A percentile compares a stretch with the other conserved stretches of the same genome.
phyloP scores from a whole-genome alignment of 345 rosid species.

The Murraya paniculata region DNA sequence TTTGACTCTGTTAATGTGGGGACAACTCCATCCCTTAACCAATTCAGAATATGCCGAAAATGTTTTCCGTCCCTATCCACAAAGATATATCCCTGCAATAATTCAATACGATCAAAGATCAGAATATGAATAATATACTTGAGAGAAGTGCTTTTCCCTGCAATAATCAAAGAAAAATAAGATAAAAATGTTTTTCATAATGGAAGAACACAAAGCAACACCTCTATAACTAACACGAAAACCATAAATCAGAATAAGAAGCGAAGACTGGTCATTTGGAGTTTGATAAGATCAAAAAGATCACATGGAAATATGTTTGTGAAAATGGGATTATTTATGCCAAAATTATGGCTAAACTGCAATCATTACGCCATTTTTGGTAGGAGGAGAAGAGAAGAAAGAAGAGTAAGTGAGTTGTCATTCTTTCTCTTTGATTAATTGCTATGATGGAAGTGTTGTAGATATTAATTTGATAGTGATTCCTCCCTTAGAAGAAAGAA shows the following conservation, averaged over 20 bases:
- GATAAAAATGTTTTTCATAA: not conserved
- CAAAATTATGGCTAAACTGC: not conserved
- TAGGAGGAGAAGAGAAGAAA: not conserved
- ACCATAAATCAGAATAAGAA: not conserved
- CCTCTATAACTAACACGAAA: not conserved
- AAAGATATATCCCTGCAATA: slow-evolving; percentile 71
- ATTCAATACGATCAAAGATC: slow-evolving; percentile 10
- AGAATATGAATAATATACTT: slow-evolving; percentile 5
- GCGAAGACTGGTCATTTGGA: not conserved
- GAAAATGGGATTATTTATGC: not conserved
- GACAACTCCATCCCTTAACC: slow-evolving; percentile 90
- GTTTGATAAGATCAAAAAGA: not conserved
- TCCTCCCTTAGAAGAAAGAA: not conserved
- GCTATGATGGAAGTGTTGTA: not conserved
- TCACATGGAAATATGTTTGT: not conserved
- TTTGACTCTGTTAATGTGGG: slow-evolving; percentile 59
- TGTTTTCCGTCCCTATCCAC: slow-evolving; percentile 89
- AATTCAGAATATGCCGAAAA: slow-evolving; percentile 82
- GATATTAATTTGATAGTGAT: not conserved
- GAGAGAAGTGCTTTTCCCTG: not conserved
- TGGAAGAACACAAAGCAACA: not conserved
- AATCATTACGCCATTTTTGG: not conserved
- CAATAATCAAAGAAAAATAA: not conserved
- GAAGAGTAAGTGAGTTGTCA: not conserved
- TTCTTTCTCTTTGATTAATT: not conserved